phyloP scores from a whole-genome alignment of 345 rosid genomes.

The Viola odorata region DNA sequence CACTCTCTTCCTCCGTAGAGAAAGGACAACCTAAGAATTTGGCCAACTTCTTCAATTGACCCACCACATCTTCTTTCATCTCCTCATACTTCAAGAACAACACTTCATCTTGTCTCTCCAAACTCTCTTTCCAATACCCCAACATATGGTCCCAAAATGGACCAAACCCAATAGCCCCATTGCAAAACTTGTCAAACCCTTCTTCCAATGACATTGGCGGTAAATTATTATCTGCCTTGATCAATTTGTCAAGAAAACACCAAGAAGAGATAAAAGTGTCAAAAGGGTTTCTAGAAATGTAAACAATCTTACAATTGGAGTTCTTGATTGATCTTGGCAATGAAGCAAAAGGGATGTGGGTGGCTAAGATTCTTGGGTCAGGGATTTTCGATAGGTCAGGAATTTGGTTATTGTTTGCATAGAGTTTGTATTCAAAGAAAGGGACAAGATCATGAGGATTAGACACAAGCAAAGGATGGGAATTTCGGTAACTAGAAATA shows the following conservation, averaged over 20 bases:
- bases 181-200: slow-evolving; percentile 26
- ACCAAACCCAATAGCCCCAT: slow-evolving; percentile 22
- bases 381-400: slow-evolving; percentile 4
- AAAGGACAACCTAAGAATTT: slow-evolving; percentile 11
- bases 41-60: slow-evolving; percentile 21
- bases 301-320: slow-evolving; percentile 12
- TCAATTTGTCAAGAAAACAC: slow-evolving; percentile 11
- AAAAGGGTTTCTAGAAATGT: slow-evolving; percentile 25
- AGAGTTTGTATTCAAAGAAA: slow-evolving; percentile 26
- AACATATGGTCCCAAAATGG: slow-evolving; percentile 37
- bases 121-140: slow-evolving; percentile 32
- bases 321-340: slow-evolving; percentile 9
- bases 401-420: not conserved
- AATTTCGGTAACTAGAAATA: not conserved
- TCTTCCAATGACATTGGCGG: slow-evolving; percentile 23
- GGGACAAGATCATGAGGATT: slow-evolving; percentile 40
- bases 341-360: slow-evolving; percentile 7
- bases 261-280: slow-evolving; percentile 22
- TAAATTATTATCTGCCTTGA: not conserved
- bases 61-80: slow-evolving; percentile 22
- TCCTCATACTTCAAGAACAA: slow-evolving; percentile 34
- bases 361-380: slow-evolving; percentile 14
- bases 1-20: slow-evolving; percentile 11
- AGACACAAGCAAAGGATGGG: slow-evolving; percentile 23
- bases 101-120: slow-evolving; percentile 21